Conservation (phyloP, 73 alveolate species). For the Tetrahymena thermophila region DNA sequence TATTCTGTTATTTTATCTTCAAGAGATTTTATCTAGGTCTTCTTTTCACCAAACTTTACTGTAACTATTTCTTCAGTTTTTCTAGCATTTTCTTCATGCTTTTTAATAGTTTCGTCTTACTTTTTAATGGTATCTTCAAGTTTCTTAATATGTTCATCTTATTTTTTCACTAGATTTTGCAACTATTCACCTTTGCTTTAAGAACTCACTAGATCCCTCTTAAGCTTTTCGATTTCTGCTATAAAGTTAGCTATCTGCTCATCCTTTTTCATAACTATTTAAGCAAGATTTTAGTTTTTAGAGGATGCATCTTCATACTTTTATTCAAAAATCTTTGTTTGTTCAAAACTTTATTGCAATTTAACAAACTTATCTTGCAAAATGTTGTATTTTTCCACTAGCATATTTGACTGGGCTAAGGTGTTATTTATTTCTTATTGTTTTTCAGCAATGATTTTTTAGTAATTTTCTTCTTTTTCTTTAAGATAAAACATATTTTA, state of each 20-base stretch:
- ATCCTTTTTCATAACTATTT: background rate
- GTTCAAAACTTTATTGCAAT: background rate
- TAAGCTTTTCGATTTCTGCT: background rate
- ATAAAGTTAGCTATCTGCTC: background rate
- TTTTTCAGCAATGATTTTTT: background rate
- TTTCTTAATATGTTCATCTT: background rate
- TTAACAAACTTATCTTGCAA: background rate
- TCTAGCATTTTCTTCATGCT: background rate
- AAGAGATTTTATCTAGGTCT: background rate
- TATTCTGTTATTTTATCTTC: background rate
- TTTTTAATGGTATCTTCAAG: background rate
- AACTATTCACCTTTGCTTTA: background rate
- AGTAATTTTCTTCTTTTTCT: background rate
- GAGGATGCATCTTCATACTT: background rate
- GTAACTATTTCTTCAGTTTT: background rate
- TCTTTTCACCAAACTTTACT: background rate
- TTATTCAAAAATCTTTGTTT: background rate
- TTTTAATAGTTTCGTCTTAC: background rate
- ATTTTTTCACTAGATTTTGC: background rate
- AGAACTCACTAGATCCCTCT: background rate
- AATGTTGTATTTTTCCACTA: background rate
- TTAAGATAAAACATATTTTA: background rate
- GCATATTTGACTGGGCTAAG: background rate
- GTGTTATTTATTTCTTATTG: background rate
- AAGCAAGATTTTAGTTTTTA: background rate